phyloP scores from a whole-genome alignment of 352 stramenopile genomes.

The Globisporangium nagaii region DNA sequence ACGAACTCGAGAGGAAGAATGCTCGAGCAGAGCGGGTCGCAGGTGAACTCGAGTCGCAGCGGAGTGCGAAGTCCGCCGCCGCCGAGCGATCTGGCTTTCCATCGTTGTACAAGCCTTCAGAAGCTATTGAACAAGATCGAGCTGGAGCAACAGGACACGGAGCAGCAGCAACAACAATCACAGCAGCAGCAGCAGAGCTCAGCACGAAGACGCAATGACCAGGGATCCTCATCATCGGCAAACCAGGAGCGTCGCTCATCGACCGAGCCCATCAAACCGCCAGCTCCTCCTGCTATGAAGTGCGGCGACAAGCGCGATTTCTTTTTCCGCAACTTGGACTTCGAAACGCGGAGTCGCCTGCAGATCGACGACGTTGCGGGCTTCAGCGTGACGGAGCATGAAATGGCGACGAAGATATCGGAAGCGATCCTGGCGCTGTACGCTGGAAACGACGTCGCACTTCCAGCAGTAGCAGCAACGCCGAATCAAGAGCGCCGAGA shows the following conservation, averaged over 20 bases:
- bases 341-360: constrained; percentile 52
- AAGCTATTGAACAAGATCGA: constrained; percentile 43
- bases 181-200: neutral
- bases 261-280: constrained; percentile 7
- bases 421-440: constrained; percentile 50
- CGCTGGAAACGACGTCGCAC: constrained; percentile 8
- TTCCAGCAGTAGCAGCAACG: neutral
- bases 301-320: constrained; percentile 83
- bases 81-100: constrained; percentile 22
- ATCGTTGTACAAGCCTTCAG: constrained; percentile 49
- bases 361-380: constrained; percentile 76
- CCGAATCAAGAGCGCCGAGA: constrained; percentile 7
- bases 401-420: constrained; percentile 75
- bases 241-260: neutral
- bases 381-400: constrained; percentile 78
- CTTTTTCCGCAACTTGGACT: constrained; percentile 75
- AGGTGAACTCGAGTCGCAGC: neutral
- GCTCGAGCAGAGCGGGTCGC: neutral
- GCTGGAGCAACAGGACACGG: constrained; percentile 20
- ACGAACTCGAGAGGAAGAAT: constrained; percentile 1
- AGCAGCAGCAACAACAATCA: constrained; percentile 5
- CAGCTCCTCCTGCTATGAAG: constrained; percentile 19
- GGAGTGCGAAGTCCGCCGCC: constrained; percentile 18
- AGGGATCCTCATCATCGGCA: constrained; percentile 1
- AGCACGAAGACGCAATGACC: constrained; percentile 6